phyloP scores from a whole-genome alignment of 2,329 filamentous ascomycete genomes.

The Apiospora aurea region DNA sequence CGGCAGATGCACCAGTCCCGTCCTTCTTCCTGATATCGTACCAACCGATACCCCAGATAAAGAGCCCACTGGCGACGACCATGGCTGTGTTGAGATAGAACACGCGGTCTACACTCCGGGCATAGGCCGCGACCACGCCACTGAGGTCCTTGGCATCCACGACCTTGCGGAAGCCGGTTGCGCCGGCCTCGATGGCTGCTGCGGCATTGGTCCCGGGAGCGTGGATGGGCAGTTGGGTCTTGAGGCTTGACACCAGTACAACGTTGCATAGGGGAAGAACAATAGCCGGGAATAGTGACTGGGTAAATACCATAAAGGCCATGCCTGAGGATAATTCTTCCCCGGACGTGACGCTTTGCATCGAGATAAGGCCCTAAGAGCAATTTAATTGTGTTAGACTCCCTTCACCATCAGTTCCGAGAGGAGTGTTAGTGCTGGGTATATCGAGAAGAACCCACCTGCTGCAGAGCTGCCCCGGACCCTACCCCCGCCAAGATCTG shows the following conservation, averaged over 20 bases:
- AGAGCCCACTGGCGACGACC: constrained; percentile 43
- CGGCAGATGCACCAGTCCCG: too few relatives aligned
- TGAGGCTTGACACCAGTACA: constrained; percentile 57
- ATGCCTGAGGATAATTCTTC: constrained; percentile 39
- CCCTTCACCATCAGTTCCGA: background rate
- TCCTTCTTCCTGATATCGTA: background rate
- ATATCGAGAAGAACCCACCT: background rate
- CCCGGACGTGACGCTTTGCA: constrained; percentile 45
- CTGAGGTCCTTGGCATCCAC: constrained; percentile 42
- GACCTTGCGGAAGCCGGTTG: constrained; percentile 38
- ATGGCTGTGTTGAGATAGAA: constrained; percentile 54
- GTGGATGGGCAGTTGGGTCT: constrained; percentile 44
- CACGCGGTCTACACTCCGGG: constrained; percentile 49
- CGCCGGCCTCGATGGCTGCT: constrained; percentile 44
- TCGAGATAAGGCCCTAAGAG: constrained; percentile 45
- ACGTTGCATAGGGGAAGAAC: constrained; percentile 60
- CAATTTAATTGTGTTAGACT: constrained; percentile 28
- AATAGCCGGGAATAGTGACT: constrained; percentile 52
- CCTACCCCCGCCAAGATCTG: constrained; percentile 50
- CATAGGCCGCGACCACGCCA: constrained; percentile 51
- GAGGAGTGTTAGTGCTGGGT: too few relatives aligned
- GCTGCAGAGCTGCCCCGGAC: constrained; percentile 49
- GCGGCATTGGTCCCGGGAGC: constrained; percentile 45
- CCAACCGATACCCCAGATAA: background rate
- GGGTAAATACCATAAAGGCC: constrained; percentile 48